Evolutionary conservation across 1,284 basidiomycete genomes (phyloP), one percentile per base, ranked within the genome.

Genomic region (Meira nashicola): DNA sequence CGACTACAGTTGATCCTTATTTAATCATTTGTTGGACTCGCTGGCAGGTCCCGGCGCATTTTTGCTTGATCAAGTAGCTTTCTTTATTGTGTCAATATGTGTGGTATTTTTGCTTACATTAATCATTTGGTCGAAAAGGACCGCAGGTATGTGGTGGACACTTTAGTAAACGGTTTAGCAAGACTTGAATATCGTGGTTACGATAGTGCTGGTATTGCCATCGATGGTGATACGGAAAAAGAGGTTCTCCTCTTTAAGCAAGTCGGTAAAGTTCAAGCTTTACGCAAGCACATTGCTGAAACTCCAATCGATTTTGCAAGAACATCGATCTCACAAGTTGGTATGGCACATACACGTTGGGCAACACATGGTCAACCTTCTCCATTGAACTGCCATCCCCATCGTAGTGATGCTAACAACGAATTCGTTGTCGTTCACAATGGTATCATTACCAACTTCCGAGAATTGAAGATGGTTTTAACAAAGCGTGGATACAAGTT

Each of bases 271-370:
- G 95, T 99, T 64, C 88, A 89, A 53, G 88, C 89, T 33, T 85
- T 99, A 60, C 89, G 92, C 81, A 90, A 95, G 83, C 87, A 89
- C 81, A 94, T 96, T 74, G 86, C 87, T 58, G 83, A 84, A 66
- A 87, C 89, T 15, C 65, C 81, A 78, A 78, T 93, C 73, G 86
- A 97, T 81, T 87, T 90, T 70, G 81, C 83, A 78, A 93, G 90
- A 83, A 84, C 86, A 39, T 89, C 88, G 80, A 79, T 92, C 61
- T 87, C 87, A 55, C 93, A 96, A 81, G 91, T 92, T 55, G 92
- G 91, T 54, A 97, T 99, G 81, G 95, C 94, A 25, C 95, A 99
- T 83, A 99, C 95, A 15, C 91, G 95, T 66, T 99, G 95, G 95
- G 95, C 95, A 2, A 99, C 95, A n/a, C 95, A 99, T 80, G 95